Conservation (phyloP, 2,329 filamentous ascomycete genomes). For the Atkinsonella texensis region DNA sequence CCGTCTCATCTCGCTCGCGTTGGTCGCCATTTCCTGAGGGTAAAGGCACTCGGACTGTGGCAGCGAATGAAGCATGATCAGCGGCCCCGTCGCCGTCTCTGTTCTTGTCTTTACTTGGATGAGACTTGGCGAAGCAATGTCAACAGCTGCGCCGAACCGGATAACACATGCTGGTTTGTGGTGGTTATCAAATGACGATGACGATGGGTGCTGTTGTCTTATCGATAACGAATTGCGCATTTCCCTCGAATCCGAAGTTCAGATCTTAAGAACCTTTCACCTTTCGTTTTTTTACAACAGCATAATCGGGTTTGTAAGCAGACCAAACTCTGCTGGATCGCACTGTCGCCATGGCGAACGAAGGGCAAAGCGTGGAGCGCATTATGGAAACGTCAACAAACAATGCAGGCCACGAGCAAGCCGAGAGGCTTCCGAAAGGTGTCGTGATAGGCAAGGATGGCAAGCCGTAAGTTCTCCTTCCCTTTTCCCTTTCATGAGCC, state of each 20-base stretch:
- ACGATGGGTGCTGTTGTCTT: not conserved
- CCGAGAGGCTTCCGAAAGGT: conserved; percentile 54
- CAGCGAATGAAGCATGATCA: not conserved
- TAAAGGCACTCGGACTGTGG: not conserved
- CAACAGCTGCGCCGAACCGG: no score
- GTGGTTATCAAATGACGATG: not conserved
- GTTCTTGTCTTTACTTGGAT: not conserved
- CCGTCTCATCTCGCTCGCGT: not conserved
- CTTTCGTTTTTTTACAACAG: not conserved
- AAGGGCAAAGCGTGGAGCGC: conserved; percentile 20
- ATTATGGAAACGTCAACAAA: conserved; percentile 10
- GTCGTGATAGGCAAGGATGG: conserved; percentile 69
- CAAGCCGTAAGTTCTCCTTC: conserved; percentile 56
- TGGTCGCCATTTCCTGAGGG: not conserved
- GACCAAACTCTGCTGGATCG: not conserved
- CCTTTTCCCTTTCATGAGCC: not conserved
- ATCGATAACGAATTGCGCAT: conserved; percentile 8
- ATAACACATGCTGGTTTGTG: not conserved
- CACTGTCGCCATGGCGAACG: conserved; percentile 23
- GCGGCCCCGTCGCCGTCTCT: not conserved
- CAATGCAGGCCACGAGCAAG: conserved; percentile 17
- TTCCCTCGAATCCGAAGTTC: not conserved
- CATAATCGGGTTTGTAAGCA: not conserved
- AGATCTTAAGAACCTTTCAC: not conserved
- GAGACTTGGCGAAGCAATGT: not conserved